Base-by-base conservation (phyloP, 2,329 filamentous ascomycete genomes). In the Exophiala phaeomuriformis region DNA sequence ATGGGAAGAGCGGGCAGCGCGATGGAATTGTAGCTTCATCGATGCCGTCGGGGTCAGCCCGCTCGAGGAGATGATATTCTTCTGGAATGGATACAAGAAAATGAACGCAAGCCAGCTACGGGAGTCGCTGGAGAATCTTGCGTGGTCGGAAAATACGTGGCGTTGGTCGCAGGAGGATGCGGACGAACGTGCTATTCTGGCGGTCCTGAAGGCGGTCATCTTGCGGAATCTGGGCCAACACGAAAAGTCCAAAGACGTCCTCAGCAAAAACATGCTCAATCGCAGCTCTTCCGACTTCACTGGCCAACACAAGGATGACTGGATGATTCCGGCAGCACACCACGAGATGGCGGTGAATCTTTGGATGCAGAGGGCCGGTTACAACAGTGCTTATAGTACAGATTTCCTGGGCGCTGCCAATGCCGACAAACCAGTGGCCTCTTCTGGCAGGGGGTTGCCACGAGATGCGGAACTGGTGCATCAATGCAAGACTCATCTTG, bases 11-110 rank as follows among this genome's bases (percentile, higher is more conserved):
- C 78, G 89, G 27, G 83, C 86, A 3, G 84, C 84, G 64, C 75
- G 79, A 43, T 79, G 83, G 69, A 75, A 78, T 1, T 71, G 88
- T 32, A 79, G 84, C 45, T 74, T 96, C 2, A 79, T 86, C 1
- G 91, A 97, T 62, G 90, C 86, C 0, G 77, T 94, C 5, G 90
- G 90, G 0, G 77, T 88, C 2, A 86, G 84, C 55, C 93, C 93
- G 0, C 75, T 88, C 0, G 81, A 90, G 64, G 93, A 97, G 72
- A 95, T 97, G 86, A 84, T 86, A 8, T 95, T 91, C 68, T 82
- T 97, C 63, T 97, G 90, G 90, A 90, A 88, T 65, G 91, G 90
- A 0, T 83, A 82, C 63, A 91, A 88, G 69, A 82, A 89, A 51
- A 94, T 95, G 88, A 75, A 79, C 1, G 63, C 71, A 0, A 71